Evolutionary conservation across 75 land plant genomes (phyloP), one percentile per base, ranked within the genome.

Genomic region (Pseudotsuga menziesii): DNA sequence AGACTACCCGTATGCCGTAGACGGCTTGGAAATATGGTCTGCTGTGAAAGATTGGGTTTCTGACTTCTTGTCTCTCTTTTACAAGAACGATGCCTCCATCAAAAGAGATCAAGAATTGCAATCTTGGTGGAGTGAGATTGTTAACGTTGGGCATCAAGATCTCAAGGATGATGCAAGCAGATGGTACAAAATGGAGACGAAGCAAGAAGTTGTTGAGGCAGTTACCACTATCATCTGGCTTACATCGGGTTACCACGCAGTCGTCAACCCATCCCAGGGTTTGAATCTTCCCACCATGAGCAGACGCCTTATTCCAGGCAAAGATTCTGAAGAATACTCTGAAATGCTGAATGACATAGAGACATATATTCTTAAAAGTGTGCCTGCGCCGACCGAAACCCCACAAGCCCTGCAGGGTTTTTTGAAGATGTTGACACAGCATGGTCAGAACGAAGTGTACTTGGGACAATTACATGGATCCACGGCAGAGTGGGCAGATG

Each of bases 1-100:
- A n/a, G 92, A 90, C 69, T 90, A 90, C 76, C 90, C 87, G 91
- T 87, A 76, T 63, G 89, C 85, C 19, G 75, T 72, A n/a, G 91
- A 66, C 19, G 89, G 87, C 5, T 81, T 89, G 16, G 87, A 84
- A 76, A 55, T 87, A 25, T 85, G 92, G 92, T 20, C 35, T 48
- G 82, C 88, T 5, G 58, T 88, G 26, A 79, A 85, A 41, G 19
- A 83, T 52, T 83, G 90, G 88, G 81, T 85, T 14, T 19, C 44
- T n/a, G 83, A 88, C 15, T 90, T 85, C 78, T 78, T 89, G 58
- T 52, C 62, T 60, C 66, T 85, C 25, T 87, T 78, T 72, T 89
- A 89, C 81, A 35, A 78, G 57, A 77, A 79, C 19, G 78, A 83
- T 29, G 44, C 57, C 7, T 23, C 76, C 1, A 77, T 85, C 5